These are phyloP conservation scores for Achaetomiella virescens DNA, from an alignment of 495 filamentous ascomycete genomes.

Conservation along the genomic window DNA sequence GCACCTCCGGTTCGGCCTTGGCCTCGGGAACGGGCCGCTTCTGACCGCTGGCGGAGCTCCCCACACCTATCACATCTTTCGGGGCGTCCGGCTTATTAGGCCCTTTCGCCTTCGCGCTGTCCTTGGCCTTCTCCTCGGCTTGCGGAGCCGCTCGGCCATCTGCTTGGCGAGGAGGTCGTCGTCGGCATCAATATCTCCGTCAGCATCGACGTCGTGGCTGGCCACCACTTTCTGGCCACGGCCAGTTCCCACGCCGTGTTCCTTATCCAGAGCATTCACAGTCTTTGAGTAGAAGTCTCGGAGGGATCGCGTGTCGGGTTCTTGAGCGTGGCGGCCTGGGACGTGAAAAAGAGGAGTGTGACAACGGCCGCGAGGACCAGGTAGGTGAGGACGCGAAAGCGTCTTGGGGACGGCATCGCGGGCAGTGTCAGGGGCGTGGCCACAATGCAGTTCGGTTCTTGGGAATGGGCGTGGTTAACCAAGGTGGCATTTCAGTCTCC, in stretches of 20 bases:
- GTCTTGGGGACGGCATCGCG: constrained; percentile 66
- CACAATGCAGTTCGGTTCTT: background rate
- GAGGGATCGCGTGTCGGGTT: constrained; percentile 33
- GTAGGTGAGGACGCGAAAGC: constrained; percentile 55
- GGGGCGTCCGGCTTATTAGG: constrained; percentile 50
- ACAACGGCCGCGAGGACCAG: constrained; percentile 52
- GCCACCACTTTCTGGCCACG: constrained; percentile 28
- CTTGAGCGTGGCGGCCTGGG: constrained; percentile 31
- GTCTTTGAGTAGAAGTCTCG: constrained; percentile 54
- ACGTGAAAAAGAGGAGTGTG: constrained; percentile 57
- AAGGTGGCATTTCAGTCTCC: too few species aligned
- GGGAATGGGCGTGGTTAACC: background rate
- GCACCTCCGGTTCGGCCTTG: constrained; percentile 35
- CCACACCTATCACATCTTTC: constrained; percentile 41
- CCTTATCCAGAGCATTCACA: constrained; percentile 39
- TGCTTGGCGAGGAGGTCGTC: constrained; percentile 34
- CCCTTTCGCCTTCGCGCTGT: constrained; percentile 46
- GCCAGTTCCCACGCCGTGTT: constrained; percentile 11
- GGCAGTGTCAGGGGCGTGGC: background rate
- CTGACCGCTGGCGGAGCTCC: constrained; percentile 60
- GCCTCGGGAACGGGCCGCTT: constrained; percentile 32
- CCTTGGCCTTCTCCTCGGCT: constrained; percentile 51
- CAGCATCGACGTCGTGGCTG: constrained; percentile 35
- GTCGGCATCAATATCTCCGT: constrained; percentile 43
- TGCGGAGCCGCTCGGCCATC: constrained; percentile 41